Evolutionary conservation across 176 grass and related monocot genomes (phyloP), one percentile per base, ranked within the genome.

Genomic region (Aechmea fasciata): DNA sequence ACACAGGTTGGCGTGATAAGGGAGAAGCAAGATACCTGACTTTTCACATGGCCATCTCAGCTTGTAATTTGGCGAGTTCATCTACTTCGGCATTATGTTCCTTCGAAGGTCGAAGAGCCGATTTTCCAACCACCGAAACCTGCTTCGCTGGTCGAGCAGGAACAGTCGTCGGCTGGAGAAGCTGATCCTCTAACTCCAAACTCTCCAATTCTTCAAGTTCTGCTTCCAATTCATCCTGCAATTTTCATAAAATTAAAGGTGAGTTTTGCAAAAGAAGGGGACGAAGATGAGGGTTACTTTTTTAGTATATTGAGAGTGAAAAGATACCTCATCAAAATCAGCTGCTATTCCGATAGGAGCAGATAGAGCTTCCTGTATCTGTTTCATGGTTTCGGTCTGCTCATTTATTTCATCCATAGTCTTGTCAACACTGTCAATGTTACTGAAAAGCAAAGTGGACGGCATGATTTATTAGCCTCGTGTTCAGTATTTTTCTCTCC

Each of bases 201-300:
- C 62, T 63, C 13, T 75, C 73, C 63, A 66, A 28, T 49, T 54
- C 73, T 66, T 75, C 73, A 49, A 75, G 62, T 75, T 75, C 73
- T 66, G 73, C 73, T 75, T 75, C 73, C 73, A 75, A 75, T 62
- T 75, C 73, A 52, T 75, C 73, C 73, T 75, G 49, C 64, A 24
- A 15, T 41, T 15, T 28, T 13, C 28, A 29, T 15, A 53, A 13
- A 64, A 59, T 59, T 59, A 17, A 9, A 20, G 55, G 19, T 59
- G 13, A 9, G 6, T 0, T 2, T 20, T 19, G 0, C 15, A 19
- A 57, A 18, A 19, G 18, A 13, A 57, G 9, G 15, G 18, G 2
- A 57, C 10, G 13, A 9, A 15, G 13, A 18, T 17, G 18, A 19
- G 15, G 9, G 18, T 7, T 14, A 14, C 54, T 33, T 33, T 33